Conservation (phyloP, 805 yeast genomes). For the Kregervanrija pseudodelftensis region DNA sequence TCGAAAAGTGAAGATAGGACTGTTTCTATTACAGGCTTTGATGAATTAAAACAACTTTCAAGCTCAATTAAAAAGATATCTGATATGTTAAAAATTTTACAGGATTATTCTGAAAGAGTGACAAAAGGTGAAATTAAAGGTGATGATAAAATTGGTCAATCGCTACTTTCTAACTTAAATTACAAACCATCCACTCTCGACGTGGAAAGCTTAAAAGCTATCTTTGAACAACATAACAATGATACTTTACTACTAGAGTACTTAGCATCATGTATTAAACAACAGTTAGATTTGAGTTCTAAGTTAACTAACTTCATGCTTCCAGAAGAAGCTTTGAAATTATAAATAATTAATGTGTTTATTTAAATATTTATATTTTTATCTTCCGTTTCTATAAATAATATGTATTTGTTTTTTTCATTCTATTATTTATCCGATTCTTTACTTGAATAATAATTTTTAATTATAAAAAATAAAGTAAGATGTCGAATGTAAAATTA, state of each 20-base stretch:
- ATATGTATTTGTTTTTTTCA: neutral
- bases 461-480: too few species aligned
- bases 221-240: conserved; percentile 66
- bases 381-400: neutral
- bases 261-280: conserved; percentile 74
- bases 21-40: conserved; percentile 29
- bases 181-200: conserved; percentile 45
- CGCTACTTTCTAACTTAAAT: conserved; percentile 50
- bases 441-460: too few species aligned
- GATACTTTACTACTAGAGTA: conserved; percentile 78
- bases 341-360: conserved; percentile 3
- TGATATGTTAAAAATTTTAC: conserved; percentile 40
- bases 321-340: conserved; percentile 28
- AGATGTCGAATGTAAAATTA: too few species aligned
- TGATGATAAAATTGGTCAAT: conserved; percentile 57
- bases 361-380: too few species aligned
- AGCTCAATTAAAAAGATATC: conserved; percentile 40
- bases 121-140: conserved; percentile 37
- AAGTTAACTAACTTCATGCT: conserved; percentile 53
- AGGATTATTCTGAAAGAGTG: conserved; percentile 39
- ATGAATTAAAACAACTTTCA: conserved; percentile 39
- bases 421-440: too few species aligned
- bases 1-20: conserved; percentile 26
- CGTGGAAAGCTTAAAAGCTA: conserved; percentile 45
- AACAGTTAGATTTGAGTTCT: conserved; percentile 74